Conservation (phyloP, 768 basidiomycete genomes). For the Termitomyces sp. region DNA sequence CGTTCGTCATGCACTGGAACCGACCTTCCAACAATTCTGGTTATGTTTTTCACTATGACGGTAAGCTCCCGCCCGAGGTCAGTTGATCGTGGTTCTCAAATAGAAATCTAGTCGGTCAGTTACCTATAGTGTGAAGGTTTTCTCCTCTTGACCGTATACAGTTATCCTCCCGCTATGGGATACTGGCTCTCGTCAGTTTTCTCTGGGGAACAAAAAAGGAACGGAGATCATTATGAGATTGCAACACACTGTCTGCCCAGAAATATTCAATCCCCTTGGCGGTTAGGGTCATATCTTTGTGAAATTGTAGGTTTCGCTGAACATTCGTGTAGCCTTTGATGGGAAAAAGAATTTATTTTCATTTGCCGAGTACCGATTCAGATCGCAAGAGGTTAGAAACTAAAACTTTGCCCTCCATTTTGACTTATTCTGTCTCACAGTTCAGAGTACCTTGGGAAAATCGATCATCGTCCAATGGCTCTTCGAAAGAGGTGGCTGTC, state of each 20-base stretch:
- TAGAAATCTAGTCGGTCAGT: constrained; percentile 4
- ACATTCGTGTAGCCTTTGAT: constrained; percentile 23
- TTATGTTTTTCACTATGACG: constrained; percentile 22
- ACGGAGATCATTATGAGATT: constrained; percentile 28
- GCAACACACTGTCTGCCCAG: constrained; percentile 18
- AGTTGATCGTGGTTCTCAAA: neutral
- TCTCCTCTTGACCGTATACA: neutral
- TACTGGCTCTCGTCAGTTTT: constrained; percentile 11
- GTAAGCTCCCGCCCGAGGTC: constrained; percentile 9
- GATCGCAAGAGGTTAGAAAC: constrained; percentile 16
- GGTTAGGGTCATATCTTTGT: constrained; percentile 14
- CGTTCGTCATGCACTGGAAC: constrained; percentile 19
- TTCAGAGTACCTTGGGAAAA: constrained; percentile 20
- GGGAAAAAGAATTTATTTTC: constrained; percentile 32
- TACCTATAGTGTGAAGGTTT: neutral
- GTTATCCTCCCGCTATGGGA: constrained; percentile 22
- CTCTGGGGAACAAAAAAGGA: constrained; percentile 22
- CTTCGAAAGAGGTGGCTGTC: constrained; percentile 16
- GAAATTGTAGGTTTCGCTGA: neutral
- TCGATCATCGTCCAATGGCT: neutral
- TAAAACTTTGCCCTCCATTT: neutral
- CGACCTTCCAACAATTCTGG: constrained; percentile 3
- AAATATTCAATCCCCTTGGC: constrained; percentile 23
- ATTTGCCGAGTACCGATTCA: constrained; percentile 16
- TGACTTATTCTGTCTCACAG: constrained; percentile 5